These are phyloP conservation scores for Thielaviopsis euricoi DNA, from an alignment of 2,329 filamentous ascomycete species.

Conservation along the genomic window DNA sequence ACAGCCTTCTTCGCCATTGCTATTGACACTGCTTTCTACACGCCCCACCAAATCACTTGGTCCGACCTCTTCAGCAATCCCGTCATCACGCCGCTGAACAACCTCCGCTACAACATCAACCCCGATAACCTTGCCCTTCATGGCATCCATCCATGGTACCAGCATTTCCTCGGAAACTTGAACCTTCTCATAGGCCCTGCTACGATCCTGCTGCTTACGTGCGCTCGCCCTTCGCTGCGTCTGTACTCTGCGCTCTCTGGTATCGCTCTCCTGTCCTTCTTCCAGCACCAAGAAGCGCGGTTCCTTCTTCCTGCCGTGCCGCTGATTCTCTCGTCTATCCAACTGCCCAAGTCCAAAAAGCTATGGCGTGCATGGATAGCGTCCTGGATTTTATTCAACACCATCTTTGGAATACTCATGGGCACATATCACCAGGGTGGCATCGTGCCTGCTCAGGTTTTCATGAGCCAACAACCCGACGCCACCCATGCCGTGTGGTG, in stretches of 20 bases:
- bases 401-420: conserved; percentile 53
- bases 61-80: conserved; percentile 45
- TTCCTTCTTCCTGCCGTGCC: conserved; percentile 63
- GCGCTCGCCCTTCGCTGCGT: conserved; percentile 40
- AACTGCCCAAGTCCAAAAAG: conserved; percentile 39
- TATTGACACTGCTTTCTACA: conserved; percentile 76
- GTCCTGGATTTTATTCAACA: conserved; percentile 54
- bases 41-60: conserved; percentile 44
- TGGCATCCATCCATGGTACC: conserved; percentile 64
- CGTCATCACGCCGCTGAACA: conserved; percentile 62
- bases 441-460: conserved; percentile 58
- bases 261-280: conserved; percentile 51
- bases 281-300: conserved; percentile 66
- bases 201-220: conserved; percentile 40
- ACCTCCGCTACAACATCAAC: conserved; percentile 57
- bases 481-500: conserved; percentile 62
- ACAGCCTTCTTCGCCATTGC: conserved; percentile 59
- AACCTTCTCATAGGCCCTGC: conserved; percentile 56
- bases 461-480: conserved; percentile 52
- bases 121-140: conserved; percentile 56
- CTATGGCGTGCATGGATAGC: conserved; percentile 37
- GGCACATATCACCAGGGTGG: conserved; percentile 72
- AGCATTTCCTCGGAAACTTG: conserved; percentile 58
- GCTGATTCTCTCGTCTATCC: conserved; percentile 58
- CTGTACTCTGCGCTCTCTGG: conserved; percentile 62